Percentiles rank a stretch among this genome's conserved stretches.
Evolutionary conservation across 495 filamentous ascomycete species (phyloP).

Genomic region (Margaritispora aquatica): DNA sequence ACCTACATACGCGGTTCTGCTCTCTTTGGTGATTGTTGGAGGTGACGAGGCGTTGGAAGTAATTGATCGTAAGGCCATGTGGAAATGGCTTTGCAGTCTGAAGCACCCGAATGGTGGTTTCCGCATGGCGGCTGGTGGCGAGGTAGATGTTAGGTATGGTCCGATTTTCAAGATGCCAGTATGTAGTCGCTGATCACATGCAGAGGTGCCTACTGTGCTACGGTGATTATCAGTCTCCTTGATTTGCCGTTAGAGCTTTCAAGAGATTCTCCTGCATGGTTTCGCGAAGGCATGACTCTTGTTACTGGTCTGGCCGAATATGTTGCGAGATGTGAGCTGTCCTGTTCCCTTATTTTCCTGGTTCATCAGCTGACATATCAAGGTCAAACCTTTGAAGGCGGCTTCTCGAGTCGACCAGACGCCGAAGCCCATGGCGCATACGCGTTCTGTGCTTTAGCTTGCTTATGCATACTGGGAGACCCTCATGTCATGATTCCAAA

Average conservation of each 20-base stretch:
- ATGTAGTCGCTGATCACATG: neutral
- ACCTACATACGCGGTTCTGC: conserved; percentile 75
- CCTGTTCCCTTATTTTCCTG: conserved; percentile 5
- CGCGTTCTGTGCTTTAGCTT: conserved; percentile 89
- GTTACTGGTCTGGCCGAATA: conserved; percentile 68
- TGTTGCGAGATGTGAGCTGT: conserved; percentile 65
- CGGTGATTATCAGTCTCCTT: conserved; percentile 75
- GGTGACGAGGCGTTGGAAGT: conserved; percentile 64
- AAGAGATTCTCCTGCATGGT: conserved; percentile 46
- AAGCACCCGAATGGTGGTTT: conserved; percentile 86
- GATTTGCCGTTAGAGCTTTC: conserved; percentile 75
- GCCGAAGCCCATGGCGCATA: conserved; percentile 95
- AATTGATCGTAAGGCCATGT: conserved; percentile 78
- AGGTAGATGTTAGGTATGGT: conserved; percentile 81
- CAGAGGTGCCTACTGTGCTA: conserved; percentile 85
- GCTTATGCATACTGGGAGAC: conserved; percentile 72
- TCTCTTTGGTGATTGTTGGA: conserved; percentile 71
- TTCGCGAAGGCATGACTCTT: conserved; percentile 44
- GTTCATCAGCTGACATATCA: conserved; percentile 7
- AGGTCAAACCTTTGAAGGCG: conserved; percentile 94
- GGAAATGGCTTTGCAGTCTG: conserved; percentile 77
- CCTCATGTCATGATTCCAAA: conserved; percentile 63
- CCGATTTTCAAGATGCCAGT: neutral
- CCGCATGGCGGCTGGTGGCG: conserved; percentile 69
- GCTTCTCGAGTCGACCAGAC: conserved; percentile 74